Base-by-base conservation (phyloP, 768 basidiomycete genomes). In the Grammothele lineata region DNA sequence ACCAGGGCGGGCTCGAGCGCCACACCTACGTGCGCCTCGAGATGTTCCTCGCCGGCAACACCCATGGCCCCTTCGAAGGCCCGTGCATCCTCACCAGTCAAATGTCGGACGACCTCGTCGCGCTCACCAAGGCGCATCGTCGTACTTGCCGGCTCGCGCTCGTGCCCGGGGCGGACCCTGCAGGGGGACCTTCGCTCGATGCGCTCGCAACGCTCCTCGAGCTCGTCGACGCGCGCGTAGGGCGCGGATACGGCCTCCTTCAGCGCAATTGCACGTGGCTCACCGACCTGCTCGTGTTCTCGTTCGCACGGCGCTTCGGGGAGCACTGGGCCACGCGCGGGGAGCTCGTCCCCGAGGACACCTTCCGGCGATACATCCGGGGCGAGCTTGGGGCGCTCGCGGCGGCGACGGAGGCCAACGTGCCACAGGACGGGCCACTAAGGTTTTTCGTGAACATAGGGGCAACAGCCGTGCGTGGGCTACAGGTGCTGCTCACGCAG, bases 231-330 rank as follows among this genome's bases (percentile, higher is more conserved):
- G 19, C 23, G 22, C 44, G 39, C 17, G 27, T 42, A n/a, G 40
- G 26, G 11, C 15, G 30, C 8, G 35, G 40, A 17, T 46, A 37
- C 50, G 40, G 27, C 36, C n/a, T 46, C 9, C 19, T 51, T 22
- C 40, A 40, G 35, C 40, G 50, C 34, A 46, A 51, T 35, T 51
- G 44, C 45, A 36, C 32, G 15, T 51, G 50, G 50, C 30, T 51
- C 40, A 33, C 35, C n/a, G 45, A 51, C 21, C 18, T 40, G 35
- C 34, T 51, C 11, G 35, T 51, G 44, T 51, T 42, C 50, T 22
- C 30, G 35, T 18, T 46, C 21, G 44, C 45, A 27, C 39, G 39
- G 24, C 33, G 34, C 17, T 42, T 24, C 44, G 12, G 12, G 12
- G 21, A 18, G 14, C 22, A 26, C 22, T 51, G 50, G 44, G 36